phyloP scores from a whole-genome alignment of 2,329 filamentous ascomycete species.

The Penicillium expansum region DNA sequence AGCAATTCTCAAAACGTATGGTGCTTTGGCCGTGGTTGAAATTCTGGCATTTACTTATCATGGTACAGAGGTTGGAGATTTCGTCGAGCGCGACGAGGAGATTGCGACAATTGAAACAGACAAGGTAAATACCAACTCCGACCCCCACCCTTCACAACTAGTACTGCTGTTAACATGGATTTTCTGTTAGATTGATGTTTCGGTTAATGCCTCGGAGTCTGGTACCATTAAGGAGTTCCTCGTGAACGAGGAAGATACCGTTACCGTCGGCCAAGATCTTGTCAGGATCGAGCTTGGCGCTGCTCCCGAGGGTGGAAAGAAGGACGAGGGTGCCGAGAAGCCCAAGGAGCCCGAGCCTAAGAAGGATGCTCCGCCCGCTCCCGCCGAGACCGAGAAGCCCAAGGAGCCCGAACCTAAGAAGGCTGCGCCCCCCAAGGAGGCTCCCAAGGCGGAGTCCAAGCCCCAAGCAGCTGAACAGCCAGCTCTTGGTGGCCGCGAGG shows the following conservation, averaged over 20 bases:
- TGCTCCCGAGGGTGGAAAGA: slow-evolving; percentile 52
- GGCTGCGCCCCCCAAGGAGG: slow-evolving; percentile 30
- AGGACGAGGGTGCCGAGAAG: slow-evolving; percentile 56
- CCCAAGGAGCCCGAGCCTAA: slow-evolving; percentile 57
- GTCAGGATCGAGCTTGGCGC: slow-evolving; percentile 80
- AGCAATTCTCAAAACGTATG: slow-evolving; percentile 82
- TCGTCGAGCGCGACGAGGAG: slow-evolving; percentile 92
- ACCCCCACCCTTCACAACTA: neutral
- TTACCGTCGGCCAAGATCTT: slow-evolving; percentile 89
- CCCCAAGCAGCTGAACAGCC: slow-evolving; percentile 18
- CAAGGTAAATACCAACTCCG: slow-evolving; percentile 62
- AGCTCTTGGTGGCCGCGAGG: slow-evolving; percentile 70
- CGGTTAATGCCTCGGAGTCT: slow-evolving; percentile 88
- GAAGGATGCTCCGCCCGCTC: slow-evolving; percentile 48
- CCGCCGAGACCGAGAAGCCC: slow-evolving; percentile 31
- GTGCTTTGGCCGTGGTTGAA: slow-evolving; percentile 18
- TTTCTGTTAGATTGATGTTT: slow-evolving; percentile 78
- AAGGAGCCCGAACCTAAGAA: slow-evolving; percentile 35
- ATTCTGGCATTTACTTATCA: slow-evolving; percentile 17
- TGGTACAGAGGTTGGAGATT: slow-evolving; percentile 75
- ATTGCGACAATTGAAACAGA: slow-evolving; percentile 99
- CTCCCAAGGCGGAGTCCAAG: slow-evolving; percentile 23
- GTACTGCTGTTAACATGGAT: slow-evolving; percentile 9
- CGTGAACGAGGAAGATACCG: slow-evolving; percentile 90
- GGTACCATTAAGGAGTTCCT: slow-evolving; percentile 90